Evolutionary conservation across 768 basidiomycete species (phyloP), one percentile per base, ranked within the genome.

Genomic region (Macrolepiota albuminosa): DNA sequence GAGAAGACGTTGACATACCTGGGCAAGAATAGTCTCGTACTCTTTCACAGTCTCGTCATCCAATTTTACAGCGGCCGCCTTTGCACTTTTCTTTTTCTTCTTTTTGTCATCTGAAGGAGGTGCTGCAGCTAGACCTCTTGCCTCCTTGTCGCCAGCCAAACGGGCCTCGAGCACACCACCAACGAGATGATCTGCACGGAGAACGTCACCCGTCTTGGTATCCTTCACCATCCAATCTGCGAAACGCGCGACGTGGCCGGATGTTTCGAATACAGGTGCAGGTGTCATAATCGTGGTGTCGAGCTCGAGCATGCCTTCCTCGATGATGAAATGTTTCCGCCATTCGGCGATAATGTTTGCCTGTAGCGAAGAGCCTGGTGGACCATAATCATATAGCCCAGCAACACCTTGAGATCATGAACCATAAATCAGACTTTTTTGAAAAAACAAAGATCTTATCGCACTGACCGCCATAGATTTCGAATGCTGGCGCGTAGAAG

Each of bases 211-310:
- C n/a, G 91, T 95, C 78, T 92, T 87, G 29, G 79, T 78, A 67
- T 98, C 96, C 77, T 96, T 97, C 69, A 93, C 92, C 96, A 98
- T 98, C 96, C 95, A 99, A 71, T 99, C 97, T 6, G 96, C 93
- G 70, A 98, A 99, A 64, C 95, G 86, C 46, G 95, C 95, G 61
- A 98, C 96, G 76, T 98, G 97, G 33, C 97, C 95, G 37, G 95
- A 98, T 0, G 96, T 87, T 73, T 97, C 95, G 70, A 98, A 95
- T 10, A 98, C 95, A 13, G 94, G 79, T 3, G 91, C 84, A 16
- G 96, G 90, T 0, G 96, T 98, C 88, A 98, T 97, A 76, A 97
- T 88, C 42, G 97, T 98, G 29, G 95, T 98, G 69, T 98, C 96
- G 64, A 98, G 85, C 74, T 98, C 96, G 66, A 96, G 87, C 97